Percentiles rank a stretch among this genome's conserved stretches.
Conservation (phyloP, 148 eudicot species). For the Persicaria tinctoria region DNA sequence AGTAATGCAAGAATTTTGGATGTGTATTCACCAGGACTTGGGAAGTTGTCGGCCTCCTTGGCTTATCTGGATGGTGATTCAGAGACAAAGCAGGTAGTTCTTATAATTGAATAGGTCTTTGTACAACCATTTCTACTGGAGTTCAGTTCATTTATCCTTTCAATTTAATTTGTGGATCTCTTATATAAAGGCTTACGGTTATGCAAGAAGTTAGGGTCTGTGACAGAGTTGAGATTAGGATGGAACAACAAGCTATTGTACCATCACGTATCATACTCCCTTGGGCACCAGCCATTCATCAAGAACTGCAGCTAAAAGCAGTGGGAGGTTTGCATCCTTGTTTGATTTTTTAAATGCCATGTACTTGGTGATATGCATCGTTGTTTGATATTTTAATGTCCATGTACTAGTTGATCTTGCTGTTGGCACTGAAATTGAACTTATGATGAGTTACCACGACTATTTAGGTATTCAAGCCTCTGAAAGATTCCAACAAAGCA, state of each 20-base stretch:
- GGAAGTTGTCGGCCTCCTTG: conserved; percentile 69
- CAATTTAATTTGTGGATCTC: conserved; percentile 7
- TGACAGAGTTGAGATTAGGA: conserved; percentile 43
- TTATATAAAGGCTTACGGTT: conserved; percentile 48
- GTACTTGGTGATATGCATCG: conserved; percentile 7
- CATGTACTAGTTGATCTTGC: conserved; percentile 48
- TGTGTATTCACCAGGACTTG: conserved; percentile 58
- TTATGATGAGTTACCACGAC: conserved; percentile 52
- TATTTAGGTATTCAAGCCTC: conserved; percentile 35
- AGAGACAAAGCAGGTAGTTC: conserved; percentile 48
- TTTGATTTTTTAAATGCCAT: not conserved
- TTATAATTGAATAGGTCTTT: conserved; percentile 1
- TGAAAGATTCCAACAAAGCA: not conserved
- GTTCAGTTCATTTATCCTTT: not conserved
- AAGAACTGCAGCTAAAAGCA: conserved; percentile 70
- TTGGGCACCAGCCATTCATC: conserved; percentile 68
- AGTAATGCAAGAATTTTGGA: conserved; percentile 45
- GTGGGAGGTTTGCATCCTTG: conserved; percentile 48
- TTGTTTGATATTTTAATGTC: conserved; percentile 12
- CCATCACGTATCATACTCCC: conserved; percentile 58
- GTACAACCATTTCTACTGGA: not conserved
- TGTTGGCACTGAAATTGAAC: conserved; percentile 60
- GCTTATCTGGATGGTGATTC: conserved; percentile 41
- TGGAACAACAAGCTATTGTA: conserved; percentile 23
- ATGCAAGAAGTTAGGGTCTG: conserved; percentile 89